Evolutionary conservation across 2,329 filamentous ascomycete genomes (phyloP), one percentile per base, ranked within the genome.

Genomic region (Ceratocystis lukuohia): DNA sequence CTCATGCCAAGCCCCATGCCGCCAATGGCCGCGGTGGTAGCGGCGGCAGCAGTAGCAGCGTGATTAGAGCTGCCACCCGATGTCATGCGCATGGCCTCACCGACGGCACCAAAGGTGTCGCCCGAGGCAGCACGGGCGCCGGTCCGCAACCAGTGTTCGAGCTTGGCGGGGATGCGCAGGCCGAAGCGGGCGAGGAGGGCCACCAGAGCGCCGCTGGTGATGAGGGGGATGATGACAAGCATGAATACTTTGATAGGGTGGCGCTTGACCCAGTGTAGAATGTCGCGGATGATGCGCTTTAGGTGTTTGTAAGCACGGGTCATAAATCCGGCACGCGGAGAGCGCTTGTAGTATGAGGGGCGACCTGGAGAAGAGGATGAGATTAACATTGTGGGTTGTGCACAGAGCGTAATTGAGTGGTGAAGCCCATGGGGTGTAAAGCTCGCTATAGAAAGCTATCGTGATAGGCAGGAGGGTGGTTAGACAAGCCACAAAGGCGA

Each of bases 181-280:
- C 92, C 92, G 75, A 96, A 88, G 73, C 86, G 85, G 46, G 84
- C 83, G 59, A 96, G 82, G 57, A 96, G 79, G 61, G 88, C 89
- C 7, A 86, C 86, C 70, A 96, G 77, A 33, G 89, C 88, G 41
- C 93, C 93, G 64, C 90, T 90, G 1, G 88, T 91, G 72, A 96
- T 79, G 67, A 97, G 81, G 8, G 93, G 93, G 82, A 96, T 85
- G 72, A 96, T 82, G 69, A 96, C 87, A 69, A 91, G 83, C 79
- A 89, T 80, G 78, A 96, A 89, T 61, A 96, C 89, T 77, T 95
- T 95, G 73, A 91, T 77, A 0, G 92, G 93, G 77, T 96, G 88
- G 46, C 85, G 82, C 74, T 89, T 88, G 72, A 89, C 88, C 77
- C 93, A 96, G 74, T 87, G 84, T 74, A 88, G 80, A 7, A 96